Percentiles rank a stretch among this genome's conserved stretches.
Conservation (phyloP, 1,284 basidiomycete species). For the Apiotrichum sp. region DNA sequence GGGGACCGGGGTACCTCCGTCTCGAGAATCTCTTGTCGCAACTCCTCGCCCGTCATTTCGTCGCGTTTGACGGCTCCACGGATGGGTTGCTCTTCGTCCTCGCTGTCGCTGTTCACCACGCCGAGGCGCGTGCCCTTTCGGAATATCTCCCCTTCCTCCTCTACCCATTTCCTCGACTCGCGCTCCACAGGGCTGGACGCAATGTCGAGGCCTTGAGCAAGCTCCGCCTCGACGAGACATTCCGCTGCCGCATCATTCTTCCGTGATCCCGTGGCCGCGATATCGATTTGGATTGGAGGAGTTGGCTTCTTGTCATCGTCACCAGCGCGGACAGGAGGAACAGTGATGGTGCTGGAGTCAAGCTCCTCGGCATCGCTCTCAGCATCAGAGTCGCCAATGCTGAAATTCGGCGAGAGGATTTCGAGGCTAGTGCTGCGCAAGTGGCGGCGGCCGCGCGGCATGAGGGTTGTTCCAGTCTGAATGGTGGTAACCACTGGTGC, state of each 20-base stretch:
- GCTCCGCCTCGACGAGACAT: conserved; percentile 12
- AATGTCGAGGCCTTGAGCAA: conserved; percentile 3
- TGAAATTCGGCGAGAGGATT: conserved; percentile 59
- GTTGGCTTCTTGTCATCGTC: neutral
- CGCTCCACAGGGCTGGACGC: conserved; percentile 27
- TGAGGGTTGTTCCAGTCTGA: conserved; percentile 1
- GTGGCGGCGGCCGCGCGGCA: conserved; percentile 24
- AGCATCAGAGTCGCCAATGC: conserved; percentile 56
- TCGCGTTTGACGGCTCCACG: neutral
- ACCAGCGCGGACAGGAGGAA: neutral
- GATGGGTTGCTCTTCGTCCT: conserved; percentile 56
- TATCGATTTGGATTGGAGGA: neutral
- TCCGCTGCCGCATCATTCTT: conserved; percentile 5
- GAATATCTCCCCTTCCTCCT: conserved; percentile 87
- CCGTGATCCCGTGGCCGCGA: neutral
- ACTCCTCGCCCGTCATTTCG: conserved; percentile 13
- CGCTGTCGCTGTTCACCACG: conserved; percentile 71
- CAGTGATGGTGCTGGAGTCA: conserved; percentile 16
- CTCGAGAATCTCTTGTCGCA: conserved; percentile 35
- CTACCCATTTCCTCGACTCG: conserved; percentile 65
- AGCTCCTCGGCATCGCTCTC: conserved; percentile 58
- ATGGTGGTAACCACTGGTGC: conserved; percentile 14
- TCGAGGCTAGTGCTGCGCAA: conserved; percentile 44
- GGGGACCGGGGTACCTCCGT: conserved; percentile 41
- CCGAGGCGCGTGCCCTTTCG: conserved; percentile 76